Conservation (phyloP, 208 protist genomes). For the Trypanosoma congolense region DNA sequence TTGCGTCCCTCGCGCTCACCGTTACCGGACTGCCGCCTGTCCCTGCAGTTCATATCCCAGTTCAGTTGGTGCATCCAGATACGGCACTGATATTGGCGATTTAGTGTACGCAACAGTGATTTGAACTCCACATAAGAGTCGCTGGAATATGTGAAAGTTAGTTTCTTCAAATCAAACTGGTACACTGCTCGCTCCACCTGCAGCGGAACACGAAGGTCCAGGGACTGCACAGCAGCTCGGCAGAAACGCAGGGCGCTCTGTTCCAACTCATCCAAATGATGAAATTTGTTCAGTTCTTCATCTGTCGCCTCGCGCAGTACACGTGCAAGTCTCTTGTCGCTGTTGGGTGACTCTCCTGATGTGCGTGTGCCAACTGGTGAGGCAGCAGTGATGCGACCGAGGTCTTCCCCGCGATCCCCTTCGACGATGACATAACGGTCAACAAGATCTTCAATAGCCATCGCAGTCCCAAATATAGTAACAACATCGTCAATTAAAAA, state of each 20-base stretch:
- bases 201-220: conserved; percentile 53
- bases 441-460: conserved; percentile 38
- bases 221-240: conserved; percentile 35
- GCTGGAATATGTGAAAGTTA: conserved; percentile 81
- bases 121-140: conserved; percentile 79
- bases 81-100: conserved; percentile 78
- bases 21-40: neutral
- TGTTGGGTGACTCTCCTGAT: neutral
- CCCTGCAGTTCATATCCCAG: conserved; percentile 36
- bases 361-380: neutral
- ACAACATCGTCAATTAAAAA: conserved; percentile 51
- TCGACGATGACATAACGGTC: conserved; percentile 73
- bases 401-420: conserved; percentile 77
- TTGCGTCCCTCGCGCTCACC: conserved; percentile 3
- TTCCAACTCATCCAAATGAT: conserved; percentile 42
- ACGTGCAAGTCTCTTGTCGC: conserved; percentile 6
- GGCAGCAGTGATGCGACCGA: conserved; percentile 50
- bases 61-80: conserved; percentile 91
- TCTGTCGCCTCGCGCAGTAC: conserved; percentile 59
- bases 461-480: conserved; percentile 32
- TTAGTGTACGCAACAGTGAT: conserved; percentile 55
- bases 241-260: conserved; percentile 53
- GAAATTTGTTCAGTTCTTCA: conserved; percentile 39
- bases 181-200: conserved; percentile 68
- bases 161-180: conserved; percentile 88